Percentiles rank a stretch among this genome's conserved stretches.
These are phyloP conservation scores for Pythium sp. DNA, from an alignment of 352 stramenopile genomes.

Conservation along the genomic window DNA sequence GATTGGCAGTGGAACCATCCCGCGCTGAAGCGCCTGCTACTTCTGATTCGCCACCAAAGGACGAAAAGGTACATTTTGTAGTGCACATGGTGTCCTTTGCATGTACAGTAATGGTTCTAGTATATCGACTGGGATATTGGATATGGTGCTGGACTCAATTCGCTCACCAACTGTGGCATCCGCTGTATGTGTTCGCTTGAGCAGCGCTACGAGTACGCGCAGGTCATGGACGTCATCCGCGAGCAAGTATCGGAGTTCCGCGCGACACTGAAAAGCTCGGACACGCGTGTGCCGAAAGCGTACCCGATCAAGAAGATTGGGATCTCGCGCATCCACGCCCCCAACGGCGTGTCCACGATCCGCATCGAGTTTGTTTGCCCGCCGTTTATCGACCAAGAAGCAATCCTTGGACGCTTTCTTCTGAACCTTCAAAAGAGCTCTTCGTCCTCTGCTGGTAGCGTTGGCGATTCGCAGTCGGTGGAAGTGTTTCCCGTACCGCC, in stretches of 20 bases:
- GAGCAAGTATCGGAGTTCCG: conserved; percentile 79
- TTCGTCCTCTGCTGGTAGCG: not conserved
- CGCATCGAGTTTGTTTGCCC: conserved; percentile 81
- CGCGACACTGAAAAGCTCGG: conserved; percentile 61
- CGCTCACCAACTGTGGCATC: conserved; percentile 9
- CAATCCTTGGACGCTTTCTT: conserved; percentile 69
- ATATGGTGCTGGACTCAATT: not conserved
- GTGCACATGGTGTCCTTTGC: not conserved
- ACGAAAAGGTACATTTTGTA: conserved; percentile 4
- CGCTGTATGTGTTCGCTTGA: not conserved
- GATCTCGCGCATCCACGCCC: conserved; percentile 73
- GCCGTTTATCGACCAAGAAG: conserved; percentile 71
- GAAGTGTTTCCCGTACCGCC: conserved; percentile 53
- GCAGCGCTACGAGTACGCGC: conserved; percentile 59
- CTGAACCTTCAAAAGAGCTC: conserved; percentile 42
- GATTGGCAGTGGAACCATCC: not conserved
- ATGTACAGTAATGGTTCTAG: not conserved
- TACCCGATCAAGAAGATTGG: conserved; percentile 83
- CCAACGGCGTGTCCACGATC: conserved; percentile 82
- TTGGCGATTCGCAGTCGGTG: conserved; percentile 29
- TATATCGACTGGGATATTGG: not conserved
- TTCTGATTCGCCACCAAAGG: not conserved
- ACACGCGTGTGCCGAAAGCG: conserved; percentile 69
- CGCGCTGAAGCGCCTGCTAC: not conserved
- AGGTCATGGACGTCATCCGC: conserved; percentile 67